A percentile compares a stretch with the other conserved stretches of the same genome.
Conservation (phyloP, 2,329 filamentous ascomycete species). For the Pseudogymnoascus verrucosus region DNA sequence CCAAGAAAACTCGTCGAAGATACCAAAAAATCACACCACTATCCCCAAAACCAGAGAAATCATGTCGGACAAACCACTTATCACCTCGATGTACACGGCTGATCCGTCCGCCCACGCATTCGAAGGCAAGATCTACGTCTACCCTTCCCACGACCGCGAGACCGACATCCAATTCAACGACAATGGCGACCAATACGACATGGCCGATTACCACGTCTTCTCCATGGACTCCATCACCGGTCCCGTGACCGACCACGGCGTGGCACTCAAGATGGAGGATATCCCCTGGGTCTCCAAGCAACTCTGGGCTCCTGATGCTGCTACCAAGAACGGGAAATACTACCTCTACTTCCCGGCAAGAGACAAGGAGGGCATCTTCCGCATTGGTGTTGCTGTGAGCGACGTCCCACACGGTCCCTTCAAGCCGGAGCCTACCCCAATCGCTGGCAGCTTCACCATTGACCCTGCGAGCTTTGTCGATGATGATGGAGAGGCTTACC, state of each 20-base stretch:
- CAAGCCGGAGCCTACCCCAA: slow-evolving; percentile 52
- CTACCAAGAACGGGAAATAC: slow-evolving; percentile 59
- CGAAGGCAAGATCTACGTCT: slow-evolving; percentile 67
- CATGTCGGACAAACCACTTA: slow-evolving; percentile 42
- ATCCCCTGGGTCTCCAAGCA: slow-evolving; percentile 73
- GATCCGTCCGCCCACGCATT: slow-evolving; percentile 78
- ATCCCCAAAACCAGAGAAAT: not conserved
- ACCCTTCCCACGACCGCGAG: slow-evolving; percentile 73
- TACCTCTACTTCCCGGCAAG: slow-evolving; percentile 72
- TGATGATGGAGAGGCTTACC: slow-evolving; percentile 56
- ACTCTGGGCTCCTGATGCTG: slow-evolving; percentile 74
- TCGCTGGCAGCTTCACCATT: slow-evolving; percentile 65
- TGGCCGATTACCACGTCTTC: slow-evolving; percentile 74
- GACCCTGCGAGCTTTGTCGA: slow-evolving; percentile 72
- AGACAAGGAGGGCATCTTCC: slow-evolving; percentile 61
- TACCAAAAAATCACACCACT: not conserved
- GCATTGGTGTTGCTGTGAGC: slow-evolving; percentile 63
- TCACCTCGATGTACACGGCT: slow-evolving; percentile 69
- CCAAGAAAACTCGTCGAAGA: not conserved
- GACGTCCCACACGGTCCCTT: slow-evolving; percentile 64
- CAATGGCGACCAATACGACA: slow-evolving; percentile 78
- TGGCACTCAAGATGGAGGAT: slow-evolving; percentile 55
- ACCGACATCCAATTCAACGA: slow-evolving; percentile 70
- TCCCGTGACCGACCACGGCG: slow-evolving; percentile 63
- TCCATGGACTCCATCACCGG: slow-evolving; percentile 45